phyloP scores from a whole-genome alignment of 345 rosid genomes.

The Gossypium rotundifolium region DNA sequence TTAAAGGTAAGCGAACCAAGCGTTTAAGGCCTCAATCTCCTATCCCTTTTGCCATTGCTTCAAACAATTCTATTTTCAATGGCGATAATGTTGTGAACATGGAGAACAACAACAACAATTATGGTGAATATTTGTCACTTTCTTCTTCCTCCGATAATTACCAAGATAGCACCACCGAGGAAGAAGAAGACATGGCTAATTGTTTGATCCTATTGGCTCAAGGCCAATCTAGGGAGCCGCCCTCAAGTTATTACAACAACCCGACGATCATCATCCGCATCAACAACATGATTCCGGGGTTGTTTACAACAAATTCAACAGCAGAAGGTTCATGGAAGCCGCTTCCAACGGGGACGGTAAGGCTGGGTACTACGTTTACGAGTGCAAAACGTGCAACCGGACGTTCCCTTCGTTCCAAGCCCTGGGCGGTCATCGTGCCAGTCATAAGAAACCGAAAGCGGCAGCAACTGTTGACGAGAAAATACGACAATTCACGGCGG shows the following conservation, averaged over 20 bases:
- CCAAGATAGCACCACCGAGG: conserved; percentile 44
- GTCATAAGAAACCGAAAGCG: conserved; percentile 83
- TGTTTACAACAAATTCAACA: conserved; percentile 41
- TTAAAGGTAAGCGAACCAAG: conserved; percentile 82
- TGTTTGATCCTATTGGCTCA: conserved; percentile 88
- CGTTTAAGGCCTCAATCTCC: conserved; percentile 65
- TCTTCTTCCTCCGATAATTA: conserved; percentile 29
- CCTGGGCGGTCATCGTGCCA: conserved; percentile 93
- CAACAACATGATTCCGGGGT: conserved; percentile 7
- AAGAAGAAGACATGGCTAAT: conserved; percentile 89
- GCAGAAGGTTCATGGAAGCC: conserved; percentile 62
- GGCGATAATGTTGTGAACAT: conserved; percentile 9
- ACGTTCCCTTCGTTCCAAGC: conserved; percentile 96
- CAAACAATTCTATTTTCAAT: conserved; percentile 29
- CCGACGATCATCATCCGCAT: conserved; percentile 9
- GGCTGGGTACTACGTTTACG: conserved; percentile 75
- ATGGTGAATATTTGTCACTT: conserved; percentile 11
- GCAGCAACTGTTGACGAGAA: conserved; percentile 19
- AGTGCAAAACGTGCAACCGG: conserved; percentile 88
- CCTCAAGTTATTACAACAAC: conserved; percentile 10
- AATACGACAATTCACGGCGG: conserved; percentile 15
- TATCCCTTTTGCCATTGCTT: conserved; percentile 28
- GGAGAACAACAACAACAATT: conserved; percentile 8
- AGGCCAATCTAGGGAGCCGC: conserved; percentile 36
- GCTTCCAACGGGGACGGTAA: conserved; percentile 42